Base-by-base conservation (phyloP, 163 green algal species). In the Scenedesmus sp. region DNA sequence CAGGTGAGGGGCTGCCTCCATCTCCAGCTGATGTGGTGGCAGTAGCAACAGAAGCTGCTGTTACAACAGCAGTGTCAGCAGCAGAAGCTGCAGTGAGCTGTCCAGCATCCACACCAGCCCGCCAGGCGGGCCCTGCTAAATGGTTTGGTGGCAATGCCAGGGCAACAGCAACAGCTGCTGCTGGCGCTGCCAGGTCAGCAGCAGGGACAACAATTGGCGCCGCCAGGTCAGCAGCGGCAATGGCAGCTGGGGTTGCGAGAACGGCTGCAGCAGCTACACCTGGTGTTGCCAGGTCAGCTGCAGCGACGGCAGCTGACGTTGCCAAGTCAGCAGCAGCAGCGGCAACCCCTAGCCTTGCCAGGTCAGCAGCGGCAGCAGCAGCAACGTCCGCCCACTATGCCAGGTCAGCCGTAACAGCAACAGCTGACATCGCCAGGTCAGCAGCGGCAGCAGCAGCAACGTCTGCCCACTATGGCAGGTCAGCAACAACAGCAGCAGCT, bases 291-390 rank as follows among this genome's bases (percentile, higher is more conserved):
- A 85, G 79, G 79, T 85, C 42, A 42, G 42, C 40, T 43, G 40
- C 42, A 13, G 49, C 79, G 1, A 33, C 81, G 35, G 4, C 81
- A 46, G 44, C 44, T 46, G 44, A 18, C 40, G n/a, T 16, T 0
- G 42, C 46, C 30, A 49, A 33, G 49, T 56, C 42, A 33, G n/a
- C 22, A 24, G 18, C 30, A 53, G 42, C 37, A 59, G 79, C n/a
- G n/a, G n/a, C 46, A 13, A 24, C 46, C 46, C 18, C 46, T 72
- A n/a, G n/a, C 37, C 26, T 56, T 65, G 79, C 33, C 65, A 40
- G 65, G 65, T 76, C 65, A 76, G 65, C 65, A 40, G 65, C 65
- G 30, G 65, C 65, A 76, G 65, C 65, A 76, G 65, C 65, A 76
- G 65, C 65, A 76, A 40, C 30, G 26, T 40, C 65, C 37, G 30